Conservation (phyloP, 257 asterid genomes). For the Asclepias syriaca region DNA sequence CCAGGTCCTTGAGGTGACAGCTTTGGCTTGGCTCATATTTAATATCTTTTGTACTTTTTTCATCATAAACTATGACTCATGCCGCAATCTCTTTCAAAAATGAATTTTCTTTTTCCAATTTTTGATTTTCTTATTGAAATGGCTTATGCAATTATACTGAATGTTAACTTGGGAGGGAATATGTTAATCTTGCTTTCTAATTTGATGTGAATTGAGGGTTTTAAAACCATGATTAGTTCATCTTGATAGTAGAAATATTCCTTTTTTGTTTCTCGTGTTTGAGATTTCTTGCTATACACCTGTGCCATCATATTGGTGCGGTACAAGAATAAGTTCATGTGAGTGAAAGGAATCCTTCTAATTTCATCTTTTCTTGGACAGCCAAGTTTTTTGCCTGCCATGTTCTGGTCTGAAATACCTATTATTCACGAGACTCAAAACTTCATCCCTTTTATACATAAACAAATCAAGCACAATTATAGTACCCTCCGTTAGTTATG, state of each 20-base stretch:
- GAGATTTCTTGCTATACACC: no score
- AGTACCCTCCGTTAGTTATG: not conserved
- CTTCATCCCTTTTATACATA: not conserved
- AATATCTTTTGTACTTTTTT: not conserved
- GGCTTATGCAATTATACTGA: no score
- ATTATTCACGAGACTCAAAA: no score
- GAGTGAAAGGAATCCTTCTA: not conserved
- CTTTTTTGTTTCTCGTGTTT: no score
- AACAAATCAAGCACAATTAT: not conserved
- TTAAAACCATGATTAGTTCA: no score
- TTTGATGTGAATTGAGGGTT: not conserved
- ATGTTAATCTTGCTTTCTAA: not conserved
- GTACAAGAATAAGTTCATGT: not conserved
- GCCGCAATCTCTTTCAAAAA: not conserved
- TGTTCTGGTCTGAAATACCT: not conserved
- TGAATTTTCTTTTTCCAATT: no score
- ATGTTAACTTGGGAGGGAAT: no score
- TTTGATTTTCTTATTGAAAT: no score
- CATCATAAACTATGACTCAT: not conserved
- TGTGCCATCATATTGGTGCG: no score
- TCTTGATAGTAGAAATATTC: no score
- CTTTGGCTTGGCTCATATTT: not conserved
- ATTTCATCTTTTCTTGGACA: no score
- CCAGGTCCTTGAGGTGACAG: not conserved
- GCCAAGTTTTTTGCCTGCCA: not conserved